Percentiles rank a stretch among this genome's conserved stretches.
Evolutionary conservation across 495 filamentous ascomycete species (phyloP).

Genomic region (Pyronema omphalodes): DNA sequence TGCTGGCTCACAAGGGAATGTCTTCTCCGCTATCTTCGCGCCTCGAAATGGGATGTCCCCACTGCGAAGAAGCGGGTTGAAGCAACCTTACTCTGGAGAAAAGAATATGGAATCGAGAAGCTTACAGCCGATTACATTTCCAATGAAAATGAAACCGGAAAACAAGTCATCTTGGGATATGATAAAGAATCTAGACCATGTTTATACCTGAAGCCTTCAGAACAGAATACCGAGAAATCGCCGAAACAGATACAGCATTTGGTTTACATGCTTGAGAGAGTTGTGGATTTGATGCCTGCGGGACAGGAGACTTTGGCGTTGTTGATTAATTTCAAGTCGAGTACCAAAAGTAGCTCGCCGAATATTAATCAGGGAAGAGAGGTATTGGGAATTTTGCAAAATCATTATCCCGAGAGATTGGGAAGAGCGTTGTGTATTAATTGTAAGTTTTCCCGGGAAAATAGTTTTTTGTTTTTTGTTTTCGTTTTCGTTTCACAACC

Average conservation of each 20-base stretch:
- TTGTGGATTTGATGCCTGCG: slow-evolving; percentile 70
- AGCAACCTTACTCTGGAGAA: slow-evolving; percentile 66
- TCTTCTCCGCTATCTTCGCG: slow-evolving; percentile 78
- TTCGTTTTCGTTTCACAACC: neutral
- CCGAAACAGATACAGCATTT: slow-evolving; percentile 88
- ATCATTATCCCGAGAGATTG: slow-evolving; percentile 86
- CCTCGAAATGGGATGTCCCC: slow-evolving; percentile 69
- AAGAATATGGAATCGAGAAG: slow-evolving; percentile 61
- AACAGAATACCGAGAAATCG: slow-evolving; percentile 77
- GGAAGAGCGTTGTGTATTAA: slow-evolving; percentile 77
- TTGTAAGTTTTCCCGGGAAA: slow-evolving; percentile 32
- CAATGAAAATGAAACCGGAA: slow-evolving; percentile 86
- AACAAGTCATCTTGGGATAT: slow-evolving; percentile 74
- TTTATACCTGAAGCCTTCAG: slow-evolving; percentile 69
- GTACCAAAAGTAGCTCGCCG: slow-evolving; percentile 55
- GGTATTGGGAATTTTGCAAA: slow-evolving; percentile 72
- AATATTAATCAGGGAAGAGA: slow-evolving; percentile 56
- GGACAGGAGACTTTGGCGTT: slow-evolving; percentile 71
- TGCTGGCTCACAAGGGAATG: slow-evolving; percentile 87
- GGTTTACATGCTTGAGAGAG: slow-evolving; percentile 84
- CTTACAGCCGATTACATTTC: slow-evolving; percentile 65
- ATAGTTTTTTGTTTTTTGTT: slow-evolving; percentile 7
- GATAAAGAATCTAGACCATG: slow-evolving; percentile 71
- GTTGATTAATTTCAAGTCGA: slow-evolving; percentile 74
- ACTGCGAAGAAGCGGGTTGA: slow-evolving; percentile 63